phyloP scores from a whole-genome alignment of 192 early-diverging fungal genomes.

The Podila epigama region DNA sequence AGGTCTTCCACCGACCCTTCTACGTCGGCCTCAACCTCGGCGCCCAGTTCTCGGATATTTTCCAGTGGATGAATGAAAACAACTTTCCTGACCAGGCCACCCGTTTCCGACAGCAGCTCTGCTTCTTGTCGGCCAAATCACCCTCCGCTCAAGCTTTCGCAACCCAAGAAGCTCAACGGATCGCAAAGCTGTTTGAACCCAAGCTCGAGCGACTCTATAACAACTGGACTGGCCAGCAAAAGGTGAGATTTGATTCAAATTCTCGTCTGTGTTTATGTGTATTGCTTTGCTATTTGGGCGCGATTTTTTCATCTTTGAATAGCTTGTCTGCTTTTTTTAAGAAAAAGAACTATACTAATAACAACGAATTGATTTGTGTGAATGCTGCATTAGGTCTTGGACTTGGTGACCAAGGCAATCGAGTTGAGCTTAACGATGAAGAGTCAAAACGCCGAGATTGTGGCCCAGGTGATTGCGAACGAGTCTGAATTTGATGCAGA shows the following conservation, averaged over 20 bases:
- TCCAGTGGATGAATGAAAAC: conserved; percentile 47
- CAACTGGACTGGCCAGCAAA: conserved; percentile 42
- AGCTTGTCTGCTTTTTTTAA: no score
- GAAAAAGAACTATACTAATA: no score
- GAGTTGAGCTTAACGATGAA: conserved; percentile 53
- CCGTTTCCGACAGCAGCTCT: conserved; percentile 52
- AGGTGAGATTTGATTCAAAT: conserved; percentile 14
- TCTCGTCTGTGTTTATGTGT: no score
- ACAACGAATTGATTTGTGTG: background rate
- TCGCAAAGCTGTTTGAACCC: conserved; percentile 30
- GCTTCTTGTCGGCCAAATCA: conserved; percentile 45
- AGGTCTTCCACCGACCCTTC: conserved; percentile 51
- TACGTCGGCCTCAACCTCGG: conserved; percentile 50
- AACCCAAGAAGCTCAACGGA: conserved; percentile 10
- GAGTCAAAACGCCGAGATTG: conserved; percentile 48
- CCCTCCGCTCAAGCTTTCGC: conserved; percentile 21
- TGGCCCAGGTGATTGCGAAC: conserved; percentile 19
- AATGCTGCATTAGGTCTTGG: conserved; percentile 19
- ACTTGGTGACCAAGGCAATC: conserved; percentile 48
- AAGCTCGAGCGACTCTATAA: conserved; percentile 42
- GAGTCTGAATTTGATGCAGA: conserved; percentile 30
- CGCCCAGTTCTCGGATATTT: conserved; percentile 23
- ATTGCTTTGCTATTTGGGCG: no score
- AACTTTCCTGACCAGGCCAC: conserved; percentile 42
- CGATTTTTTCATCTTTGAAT: no score